phyloP scores from a whole-genome alignment of 2,329 filamentous ascomycete species.

The Xylariaceae sp. region DNA sequence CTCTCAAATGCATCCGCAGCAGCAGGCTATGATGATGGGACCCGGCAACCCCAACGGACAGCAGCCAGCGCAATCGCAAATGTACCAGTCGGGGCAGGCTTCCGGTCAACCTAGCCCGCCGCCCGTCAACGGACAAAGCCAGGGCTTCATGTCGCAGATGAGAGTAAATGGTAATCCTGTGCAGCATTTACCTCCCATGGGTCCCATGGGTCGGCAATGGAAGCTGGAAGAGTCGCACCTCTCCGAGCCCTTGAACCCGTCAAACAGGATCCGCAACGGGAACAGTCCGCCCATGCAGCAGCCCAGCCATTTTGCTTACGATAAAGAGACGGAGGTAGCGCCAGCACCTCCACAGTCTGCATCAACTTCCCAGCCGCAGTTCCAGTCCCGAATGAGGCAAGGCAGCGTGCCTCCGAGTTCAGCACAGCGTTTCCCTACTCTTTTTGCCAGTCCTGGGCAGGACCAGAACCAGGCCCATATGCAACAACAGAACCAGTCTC shows the following conservation, averaged over 20 bases:
- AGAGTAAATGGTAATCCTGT: slow-evolving; percentile 30
- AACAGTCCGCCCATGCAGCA: slow-evolving; percentile 28
- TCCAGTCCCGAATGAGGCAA: slow-evolving; percentile 18
- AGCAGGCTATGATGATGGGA: slow-evolving; percentile 17
- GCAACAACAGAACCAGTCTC: slow-evolving; percentile 1
- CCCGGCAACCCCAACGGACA: slow-evolving; percentile 17
- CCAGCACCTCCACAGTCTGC: slow-evolving; percentile 14
- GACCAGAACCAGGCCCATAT: slow-evolving; percentile 10
- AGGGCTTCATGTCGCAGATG: slow-evolving; percentile 21
- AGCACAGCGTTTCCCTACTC: slow-evolving; percentile 44
- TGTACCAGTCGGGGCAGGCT: slow-evolving; percentile 12
- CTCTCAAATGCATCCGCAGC: slow-evolving; percentile 13
- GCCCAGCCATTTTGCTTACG: slow-evolving; percentile 34
- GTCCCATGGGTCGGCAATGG: slow-evolving; percentile 41
- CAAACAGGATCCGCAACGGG: slow-evolving; percentile 32
- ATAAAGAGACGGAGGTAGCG: slow-evolving; percentile 45
- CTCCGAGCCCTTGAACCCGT: slow-evolving; percentile 42
- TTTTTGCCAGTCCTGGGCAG: slow-evolving; percentile 32
- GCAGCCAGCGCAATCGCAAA: slow-evolving; percentile 10
- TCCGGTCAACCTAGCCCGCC: slow-evolving; percentile 6
- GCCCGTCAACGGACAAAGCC: slow-evolving; percentile 16
- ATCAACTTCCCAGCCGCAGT: slow-evolving; percentile 11
- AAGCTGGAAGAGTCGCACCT: slow-evolving; percentile 52
- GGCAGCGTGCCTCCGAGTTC: slow-evolving; percentile 43
- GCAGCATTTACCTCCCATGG: slow-evolving; percentile 38